A percentile compares a stretch with the other conserved stretches of the same genome.
Conservation (phyloP, 495 filamentous ascomycete genomes). For the Xylaria castorea region DNA sequence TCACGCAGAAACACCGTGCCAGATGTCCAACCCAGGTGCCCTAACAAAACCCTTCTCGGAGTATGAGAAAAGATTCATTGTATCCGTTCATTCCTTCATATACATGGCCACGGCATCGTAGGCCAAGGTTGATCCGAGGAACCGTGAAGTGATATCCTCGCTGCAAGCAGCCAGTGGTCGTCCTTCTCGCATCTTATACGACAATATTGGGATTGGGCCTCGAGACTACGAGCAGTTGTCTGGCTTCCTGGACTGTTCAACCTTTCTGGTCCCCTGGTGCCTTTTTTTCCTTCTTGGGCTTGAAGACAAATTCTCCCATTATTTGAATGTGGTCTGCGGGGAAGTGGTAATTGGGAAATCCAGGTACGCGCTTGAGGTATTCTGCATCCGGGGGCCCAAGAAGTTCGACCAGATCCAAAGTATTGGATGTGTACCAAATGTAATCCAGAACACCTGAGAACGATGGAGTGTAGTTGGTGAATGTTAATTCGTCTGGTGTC, state of each 20-base stretch:
- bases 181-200: slow-evolving; percentile 13
- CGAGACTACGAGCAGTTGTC: slow-evolving; percentile 9
- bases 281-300: slow-evolving; percentile 84
- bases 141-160: slow-evolving; percentile 19
- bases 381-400: slow-evolving; percentile 91
- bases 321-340: slow-evolving; percentile 96
- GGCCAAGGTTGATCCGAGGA: slow-evolving; percentile 4
- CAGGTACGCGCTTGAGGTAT: slow-evolving; percentile 87
- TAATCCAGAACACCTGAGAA: slow-evolving; percentile 95
- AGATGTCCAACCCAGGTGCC: slow-evolving; percentile 33
- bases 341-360: slow-evolving; percentile 97
- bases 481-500: slow-evolving; percentile 78
- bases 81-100: slow-evolving; percentile 36
- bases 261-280: slow-evolving; percentile 57
- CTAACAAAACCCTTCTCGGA: slow-evolving; percentile 32
- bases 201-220: slow-evolving; percentile 9
- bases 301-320: slow-evolving; percentile 89
- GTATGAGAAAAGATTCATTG: slow-evolving; percentile 39
- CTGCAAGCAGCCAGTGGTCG: slow-evolving; percentile 12
- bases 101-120: slow-evolving; percentile 29
- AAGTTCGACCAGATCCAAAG: slow-evolving; percentile 82
- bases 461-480: slow-evolving; percentile 94
- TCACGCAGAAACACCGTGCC: slow-evolving; percentile 25
- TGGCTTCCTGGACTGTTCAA: slow-evolving; percentile 8
- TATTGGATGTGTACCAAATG: slow-evolving; percentile 94